These are phyloP conservation scores for Ceratocystis papillata DNA, from an alignment of 2,329 filamentous ascomycete species.

Conservation along the genomic window DNA sequence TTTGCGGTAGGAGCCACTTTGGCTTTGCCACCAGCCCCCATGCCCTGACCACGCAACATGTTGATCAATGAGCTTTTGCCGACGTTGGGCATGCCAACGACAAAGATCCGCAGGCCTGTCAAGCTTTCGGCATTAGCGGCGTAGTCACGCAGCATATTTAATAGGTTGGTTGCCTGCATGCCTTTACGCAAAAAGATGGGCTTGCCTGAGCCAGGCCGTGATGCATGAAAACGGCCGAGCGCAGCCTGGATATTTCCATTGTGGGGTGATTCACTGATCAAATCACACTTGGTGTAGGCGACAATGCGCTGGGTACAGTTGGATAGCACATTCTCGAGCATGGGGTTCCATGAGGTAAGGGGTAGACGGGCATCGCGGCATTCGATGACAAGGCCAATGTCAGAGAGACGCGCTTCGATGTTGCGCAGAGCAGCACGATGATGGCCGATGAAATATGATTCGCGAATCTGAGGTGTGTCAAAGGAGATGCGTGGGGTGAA, in stretches of 20 bases:
- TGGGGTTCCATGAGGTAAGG: constrained; percentile 76
- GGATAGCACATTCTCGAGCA: constrained; percentile 69
- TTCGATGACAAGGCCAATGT: constrained; percentile 81
- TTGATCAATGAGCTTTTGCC: constrained; percentile 96
- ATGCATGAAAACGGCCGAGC: constrained; percentile 27
- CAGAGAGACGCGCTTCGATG: constrained; percentile 70
- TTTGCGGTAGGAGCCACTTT: constrained; percentile 76
- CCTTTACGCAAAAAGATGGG: constrained; percentile 37
- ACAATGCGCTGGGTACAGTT: constrained; percentile 60
- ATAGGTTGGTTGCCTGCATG: background rate
- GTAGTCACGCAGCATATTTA: constrained; percentile 31
- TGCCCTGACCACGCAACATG: constrained; percentile 59
- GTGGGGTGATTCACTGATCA: constrained; percentile 37
- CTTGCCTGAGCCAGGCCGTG: constrained; percentile 12
- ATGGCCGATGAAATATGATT: constrained; percentile 91
- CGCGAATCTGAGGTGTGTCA: constrained; percentile 60
- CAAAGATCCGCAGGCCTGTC: constrained; percentile 72
- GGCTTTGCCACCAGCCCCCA: constrained; percentile 31
- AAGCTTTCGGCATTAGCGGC: constrained; percentile 41
- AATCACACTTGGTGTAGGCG: constrained; percentile 83
- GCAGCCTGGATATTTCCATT: constrained; percentile 30
- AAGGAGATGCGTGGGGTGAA: constrained; percentile 70
- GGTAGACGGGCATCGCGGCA: constrained; percentile 90
- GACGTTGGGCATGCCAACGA: constrained; percentile 96
- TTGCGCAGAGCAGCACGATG: constrained; percentile 69